Base-by-base conservation (phyloP, 306 rosid genomes). In the Inga oerstediana region DNA sequence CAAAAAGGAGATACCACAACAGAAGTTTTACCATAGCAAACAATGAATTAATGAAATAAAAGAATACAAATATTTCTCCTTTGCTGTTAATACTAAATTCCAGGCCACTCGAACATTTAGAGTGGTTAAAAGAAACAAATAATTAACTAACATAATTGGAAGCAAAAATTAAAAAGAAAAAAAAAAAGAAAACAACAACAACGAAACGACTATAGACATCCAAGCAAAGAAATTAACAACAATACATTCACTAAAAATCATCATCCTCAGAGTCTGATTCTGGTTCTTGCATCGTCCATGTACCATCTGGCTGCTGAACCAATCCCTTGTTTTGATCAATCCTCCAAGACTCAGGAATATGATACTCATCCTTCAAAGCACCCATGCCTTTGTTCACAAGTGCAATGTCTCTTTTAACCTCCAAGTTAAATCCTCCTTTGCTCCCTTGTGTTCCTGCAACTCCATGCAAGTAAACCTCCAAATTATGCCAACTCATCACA, bases 401-500 rank as follows among this genome's bases (percentile, higher is more conserved):
- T 58, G 64, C 64, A 8, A 58, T 58, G n/a, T 58, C 64, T 8
- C 30, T 7, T 20, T 58, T 9, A 20, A 58, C 64, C 64, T 58
- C 64, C 2, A 58, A 58, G n/a, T 58, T n/a, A n/a, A 58, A 19
- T 4, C 30, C 64, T 19, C 64, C 64, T n/a, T 58, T 58, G 64
- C 64, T 58, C n/a, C 64, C 64, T 19, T n/a, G 64, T 58, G 64
- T 58, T n/a, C 66, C 66, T 10, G 66, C 66, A 59, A 59, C 66
- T 59, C 66, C 66, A 59, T 59, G 66, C 66, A 59, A 10, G 34
- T 59, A 59, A 59, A 10, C 66, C 66, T 59, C 66, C 91, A 94
- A 27, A 78, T 91, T 89, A 86, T 94, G 98, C 84, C 89, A 56
- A 74, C 56, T 86, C 41, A 14, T 66, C 43, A 66, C 7, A 39